Evolutionary conservation across 352 stramenopile species (phyloP), one percentile per base, ranked within the genome.

Genomic region (Phytophthora colocasiae): DNA sequence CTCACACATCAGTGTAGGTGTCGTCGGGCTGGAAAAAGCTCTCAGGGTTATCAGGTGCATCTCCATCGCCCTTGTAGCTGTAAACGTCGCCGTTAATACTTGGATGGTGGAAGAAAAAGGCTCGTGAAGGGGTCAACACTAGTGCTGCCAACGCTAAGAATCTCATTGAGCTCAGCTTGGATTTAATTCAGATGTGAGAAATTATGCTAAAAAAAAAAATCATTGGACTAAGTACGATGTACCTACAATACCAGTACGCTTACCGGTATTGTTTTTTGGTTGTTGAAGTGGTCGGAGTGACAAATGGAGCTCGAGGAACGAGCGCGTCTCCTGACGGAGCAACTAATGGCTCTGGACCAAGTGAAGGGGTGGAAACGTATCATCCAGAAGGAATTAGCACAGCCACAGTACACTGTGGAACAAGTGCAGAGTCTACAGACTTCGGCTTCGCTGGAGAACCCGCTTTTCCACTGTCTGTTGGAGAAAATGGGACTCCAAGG

Each of bases 401-500:
- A 71, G 51, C 59, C 77, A n/a, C 77, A 90, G 41, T 81, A 81
- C 55, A 56, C 63, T 27, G 51, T 82, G 38, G 63, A 82, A 6
- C 64, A 85, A n/a, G 64, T 87, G 29, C 66, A 80, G 50, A 66
- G 45, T 59, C 26, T 64, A 32, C 60, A 50, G 17, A 19, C 31
- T 22, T 47, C 53, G 36, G 54, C 47, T 8, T 22, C 53, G 17
- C 19, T 68, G 41, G 71, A 73, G 26, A 71, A 73, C 55, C 51
- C 77, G 32, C 61, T 84, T 27, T 60, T 92, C 31, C 74, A 69
- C 34, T 76, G 58, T 8, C 39, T 91, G 27, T 49, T 91, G 45
- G 77, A 92, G 43, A 87, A 87, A 40, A 76, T 89, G 50, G 83
- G 75, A 2, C 49, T 92, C 11, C 39, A 84, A n/a, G 63, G 49